phyloP scores from a whole-genome alignment of 768 basidiomycete genomes.

The Pisolithus sp. region DNA sequence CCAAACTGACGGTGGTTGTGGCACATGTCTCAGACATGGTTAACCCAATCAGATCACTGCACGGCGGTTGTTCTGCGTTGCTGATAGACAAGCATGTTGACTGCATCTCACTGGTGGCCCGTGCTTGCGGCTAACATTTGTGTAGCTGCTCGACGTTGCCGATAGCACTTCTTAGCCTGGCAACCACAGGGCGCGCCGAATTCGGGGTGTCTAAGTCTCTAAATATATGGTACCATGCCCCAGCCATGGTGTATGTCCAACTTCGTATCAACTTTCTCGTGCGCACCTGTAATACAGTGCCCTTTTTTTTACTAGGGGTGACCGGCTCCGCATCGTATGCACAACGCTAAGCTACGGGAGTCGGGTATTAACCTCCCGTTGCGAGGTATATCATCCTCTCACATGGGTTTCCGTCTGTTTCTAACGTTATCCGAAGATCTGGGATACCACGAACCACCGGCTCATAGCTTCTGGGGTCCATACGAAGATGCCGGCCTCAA shows the following conservation, averaged over 20 bases:
- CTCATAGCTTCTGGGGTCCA: constrained; percentile 51
- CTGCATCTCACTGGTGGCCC: background rate
- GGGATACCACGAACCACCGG: constrained; percentile 47
- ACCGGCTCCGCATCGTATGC: constrained; percentile 44
- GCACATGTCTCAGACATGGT: constrained; percentile 42
- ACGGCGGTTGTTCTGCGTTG: constrained; percentile 51
- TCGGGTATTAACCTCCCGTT: constrained; percentile 41
- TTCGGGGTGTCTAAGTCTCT: constrained; percentile 45
- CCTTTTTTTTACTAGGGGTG: constrained; percentile 32
- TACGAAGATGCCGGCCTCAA: constrained; percentile 47
- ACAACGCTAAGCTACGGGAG: constrained; percentile 46
- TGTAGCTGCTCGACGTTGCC: constrained; percentile 28
- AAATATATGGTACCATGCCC: constrained; percentile 50
- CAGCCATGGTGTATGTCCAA: constrained; percentile 37
- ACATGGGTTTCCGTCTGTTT: background rate
- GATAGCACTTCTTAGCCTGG: constrained; percentile 28
- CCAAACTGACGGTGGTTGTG: background rate
- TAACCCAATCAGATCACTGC: constrained; percentile 40
- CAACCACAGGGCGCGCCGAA: constrained; percentile 23
- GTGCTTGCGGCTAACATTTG: background rate
- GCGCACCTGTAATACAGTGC: background rate
- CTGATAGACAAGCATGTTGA: constrained; percentile 45
- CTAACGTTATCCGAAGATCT: constrained; percentile 34
- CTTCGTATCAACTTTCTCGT: background rate
- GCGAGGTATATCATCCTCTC: constrained; percentile 33